A percentile compares a stretch with the other conserved stretches of the same genome.
phyloP scores from a whole-genome alignment of 1,284 basidiomycete genomes.

The Takashimella tepidaria region DNA sequence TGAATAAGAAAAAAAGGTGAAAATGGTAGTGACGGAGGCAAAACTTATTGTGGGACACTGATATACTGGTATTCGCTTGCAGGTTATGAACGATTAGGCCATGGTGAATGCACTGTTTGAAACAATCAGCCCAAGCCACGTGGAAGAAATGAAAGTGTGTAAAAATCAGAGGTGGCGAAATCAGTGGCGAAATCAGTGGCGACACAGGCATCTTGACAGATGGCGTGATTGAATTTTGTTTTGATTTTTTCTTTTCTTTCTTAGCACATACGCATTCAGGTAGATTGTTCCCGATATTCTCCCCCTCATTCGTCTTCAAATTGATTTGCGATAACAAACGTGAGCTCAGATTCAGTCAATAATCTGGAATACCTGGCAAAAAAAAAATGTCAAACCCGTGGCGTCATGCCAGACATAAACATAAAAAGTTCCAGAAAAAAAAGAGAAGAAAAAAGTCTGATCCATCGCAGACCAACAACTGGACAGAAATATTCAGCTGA shows the following conservation, averaged over 20 bases:
- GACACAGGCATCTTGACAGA: too few relatives aligned
- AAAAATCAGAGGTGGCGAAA: too few relatives aligned
- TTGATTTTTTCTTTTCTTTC: background rate
- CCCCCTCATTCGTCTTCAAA: background rate
- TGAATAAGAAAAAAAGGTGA: too few relatives aligned
- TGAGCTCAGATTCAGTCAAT: background rate
- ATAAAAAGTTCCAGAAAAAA: constrained; percentile 3
- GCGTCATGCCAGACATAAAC: too few relatives aligned
- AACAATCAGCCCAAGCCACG: too few relatives aligned
- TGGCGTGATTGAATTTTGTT: background rate
- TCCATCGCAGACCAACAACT: background rate
- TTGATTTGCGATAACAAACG: background rate
- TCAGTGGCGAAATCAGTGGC: too few relatives aligned
- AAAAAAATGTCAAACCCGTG: background rate
- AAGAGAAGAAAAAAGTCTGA: background rate
- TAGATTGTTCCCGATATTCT: background rate
- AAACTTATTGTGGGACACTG: too few relatives aligned
- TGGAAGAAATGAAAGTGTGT: too few relatives aligned
- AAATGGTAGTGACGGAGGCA: too few relatives aligned
- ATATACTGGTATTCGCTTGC: too few relatives aligned
- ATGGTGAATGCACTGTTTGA: too few relatives aligned
- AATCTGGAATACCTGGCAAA: constrained; percentile 6
- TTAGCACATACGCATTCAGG: background rate
- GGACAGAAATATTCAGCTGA: background rate
- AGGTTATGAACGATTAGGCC: too few relatives aligned